Percentiles rank a stretch among this genome's conserved stretches.
phyloP scores from a whole-genome alignment of 495 filamentous ascomycete species.

The Penicillium silybi region DNA sequence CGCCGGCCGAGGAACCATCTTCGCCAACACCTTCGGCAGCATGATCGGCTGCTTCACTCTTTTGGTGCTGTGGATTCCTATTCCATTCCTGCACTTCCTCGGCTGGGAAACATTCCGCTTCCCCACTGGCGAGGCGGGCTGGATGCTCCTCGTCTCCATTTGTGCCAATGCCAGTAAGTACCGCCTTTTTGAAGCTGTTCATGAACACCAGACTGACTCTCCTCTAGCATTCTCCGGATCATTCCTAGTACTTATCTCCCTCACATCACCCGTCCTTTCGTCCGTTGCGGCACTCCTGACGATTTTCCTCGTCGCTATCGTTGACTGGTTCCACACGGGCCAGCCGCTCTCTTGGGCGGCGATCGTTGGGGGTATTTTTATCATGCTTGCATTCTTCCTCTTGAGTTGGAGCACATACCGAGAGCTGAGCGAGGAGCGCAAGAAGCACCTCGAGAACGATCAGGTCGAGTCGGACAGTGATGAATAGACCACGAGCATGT shows the following conservation, averaged over 20 bases:
- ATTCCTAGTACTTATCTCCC: conserved; percentile 85
- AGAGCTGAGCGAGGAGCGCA: conserved; percentile 83
- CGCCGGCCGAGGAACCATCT: conserved; percentile 78
- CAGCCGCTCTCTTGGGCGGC: conserved; percentile 68
- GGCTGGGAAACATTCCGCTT: conserved; percentile 80
- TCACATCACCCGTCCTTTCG: conserved; percentile 88
- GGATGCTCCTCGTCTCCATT: conserved; percentile 75
- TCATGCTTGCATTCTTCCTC: conserved; percentile 79
- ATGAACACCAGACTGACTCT: conserved; percentile 8
- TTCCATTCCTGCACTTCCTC: conserved; percentile 74
- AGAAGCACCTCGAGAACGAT: conserved; percentile 48
- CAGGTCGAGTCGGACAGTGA: conserved; percentile 41
- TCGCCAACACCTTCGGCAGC: conserved; percentile 86
- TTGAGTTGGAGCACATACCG: conserved; percentile 87
- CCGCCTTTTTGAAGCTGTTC: background rate
- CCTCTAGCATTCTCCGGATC: conserved; percentile 74
- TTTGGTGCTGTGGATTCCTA: conserved; percentile 82
- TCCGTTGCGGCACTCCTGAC: conserved; percentile 90
- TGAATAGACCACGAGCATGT: conserved; percentile 24
- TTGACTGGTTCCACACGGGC: conserved; percentile 81
- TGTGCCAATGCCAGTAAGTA: conserved; percentile 74
- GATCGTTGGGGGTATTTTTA: conserved; percentile 77
- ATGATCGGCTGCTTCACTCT: conserved; percentile 83
- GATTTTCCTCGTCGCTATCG: conserved; percentile 91
- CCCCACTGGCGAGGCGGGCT: conserved; percentile 69